Evolutionary conservation across 768 basidiomycete genomes (phyloP).

Genomic region (Lactarius trivialis): DNA sequence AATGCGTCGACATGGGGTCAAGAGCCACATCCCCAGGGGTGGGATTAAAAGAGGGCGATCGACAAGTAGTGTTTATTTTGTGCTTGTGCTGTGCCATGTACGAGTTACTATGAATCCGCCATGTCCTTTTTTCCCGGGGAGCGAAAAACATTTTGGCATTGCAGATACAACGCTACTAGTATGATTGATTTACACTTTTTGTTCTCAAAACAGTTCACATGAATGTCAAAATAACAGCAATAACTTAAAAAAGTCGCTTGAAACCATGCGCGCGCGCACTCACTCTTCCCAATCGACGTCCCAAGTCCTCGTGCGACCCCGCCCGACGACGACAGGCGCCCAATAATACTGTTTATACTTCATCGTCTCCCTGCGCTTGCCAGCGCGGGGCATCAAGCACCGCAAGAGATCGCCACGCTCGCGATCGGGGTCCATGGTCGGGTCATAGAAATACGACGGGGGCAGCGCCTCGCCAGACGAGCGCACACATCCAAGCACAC

Average conservation of each 20-base stretch:
- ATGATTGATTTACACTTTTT: slow-evolving; percentile 5
- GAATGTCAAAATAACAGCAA: slow-evolving; percentile 9
- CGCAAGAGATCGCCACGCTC: slow-evolving; percentile 19
- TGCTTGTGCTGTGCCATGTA: not conserved
- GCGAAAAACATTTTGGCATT: slow-evolving; percentile 6
- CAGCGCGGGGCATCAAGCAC: slow-evolving; percentile 44
- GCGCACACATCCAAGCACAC: slow-evolving; percentile 14
- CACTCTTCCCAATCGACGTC: slow-evolving; percentile 25
- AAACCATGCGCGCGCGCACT: not conserved
- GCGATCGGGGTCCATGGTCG: slow-evolving; percentile 14
- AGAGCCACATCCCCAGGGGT: slow-evolving; percentile 12
- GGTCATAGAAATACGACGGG: slow-evolving; percentile 20
- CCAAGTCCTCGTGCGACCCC: slow-evolving; percentile 17
- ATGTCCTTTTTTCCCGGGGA: not conserved
- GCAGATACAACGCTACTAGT: slow-evolving; percentile 10
- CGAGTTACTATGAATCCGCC: too few species aligned
- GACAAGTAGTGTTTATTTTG: slow-evolving; percentile 11
- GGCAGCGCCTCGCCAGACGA: slow-evolving; percentile 17
- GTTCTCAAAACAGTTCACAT: not conserved
- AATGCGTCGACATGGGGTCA: slow-evolving; percentile 15
- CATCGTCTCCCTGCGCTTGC: slow-evolving; percentile 70
- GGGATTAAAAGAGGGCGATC: slow-evolving; percentile 18
- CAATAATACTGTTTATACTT: slow-evolving; percentile 86
- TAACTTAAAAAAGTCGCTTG: slow-evolving; percentile 5
- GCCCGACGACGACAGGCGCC: slow-evolving; percentile 41